Base-by-base conservation (phyloP, 1,139 yeast species). In the Casaregolazyma lundiana region DNA sequence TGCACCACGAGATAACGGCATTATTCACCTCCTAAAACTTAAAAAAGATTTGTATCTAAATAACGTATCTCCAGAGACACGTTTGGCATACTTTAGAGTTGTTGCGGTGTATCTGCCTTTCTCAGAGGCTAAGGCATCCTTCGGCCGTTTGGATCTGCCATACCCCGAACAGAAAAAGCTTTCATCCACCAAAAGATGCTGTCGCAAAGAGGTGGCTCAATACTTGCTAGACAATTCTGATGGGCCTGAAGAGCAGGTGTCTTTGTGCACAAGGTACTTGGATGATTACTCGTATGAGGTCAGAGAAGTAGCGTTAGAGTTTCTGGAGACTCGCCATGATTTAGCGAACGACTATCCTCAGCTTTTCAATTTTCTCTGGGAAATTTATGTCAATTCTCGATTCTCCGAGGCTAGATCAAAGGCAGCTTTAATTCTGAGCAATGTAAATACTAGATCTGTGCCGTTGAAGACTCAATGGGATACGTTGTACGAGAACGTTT, bases 281-380 rank as follows among this genome's bases (percentile, higher is more conserved):
- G 46, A 46, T 26, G 76, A 79, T 2, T 49, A 65, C 2, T 68
- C 66, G 38, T 77, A 71, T 51, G 82, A 79, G 50, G 79, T 78
- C 8, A 81, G 77, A 54, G 53, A 71, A 3, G 59, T 66, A 4
- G 70, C 77, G 0, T 61, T 81, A 19, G 55, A 55, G 18, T 60
- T 58, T 34, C 52, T 63, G 6, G 53, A 55, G 11, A 21, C 15
- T 7, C 17, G 36, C 8, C 13, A 44, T 7, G 49, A 43, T 9
- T 16, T 7, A 9, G 15, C 46, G 5, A 24, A 20, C 7, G 15
- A n/a, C 11, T 26, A 22, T 15, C 26, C 6, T 3, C 2, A 24
- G 9, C 13, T 37, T 38, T 38, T 38, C 43, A 69, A 32, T 63
- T 70, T 67, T 43, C 59, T 20, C 24, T 75, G 47, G 64, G 66